These are phyloP conservation scores for Penicillium bialowiezense DNA, from an alignment of 495 filamentous ascomycete species.

Conservation along the genomic window DNA sequence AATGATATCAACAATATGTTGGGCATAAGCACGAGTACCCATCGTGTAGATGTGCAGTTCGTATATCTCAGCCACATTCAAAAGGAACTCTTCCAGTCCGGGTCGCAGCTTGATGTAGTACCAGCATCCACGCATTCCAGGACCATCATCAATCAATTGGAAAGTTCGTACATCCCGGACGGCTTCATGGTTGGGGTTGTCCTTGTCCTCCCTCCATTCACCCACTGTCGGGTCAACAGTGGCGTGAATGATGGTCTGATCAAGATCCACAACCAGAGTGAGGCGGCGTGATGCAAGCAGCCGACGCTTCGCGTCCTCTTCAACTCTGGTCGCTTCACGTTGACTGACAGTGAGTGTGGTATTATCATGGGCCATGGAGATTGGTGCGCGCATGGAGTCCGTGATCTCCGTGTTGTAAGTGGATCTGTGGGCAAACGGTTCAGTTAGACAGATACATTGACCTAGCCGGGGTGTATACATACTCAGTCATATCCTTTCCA, in stretches of 20 bases:
- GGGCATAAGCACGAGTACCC: slow-evolving; percentile 92
- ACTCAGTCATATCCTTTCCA: slow-evolving; percentile 95
- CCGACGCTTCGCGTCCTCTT: slow-evolving; percentile 81
- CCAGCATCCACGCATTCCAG: slow-evolving; percentile 70
- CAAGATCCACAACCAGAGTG: slow-evolving; percentile 92
- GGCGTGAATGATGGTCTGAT: slow-evolving; percentile 98
- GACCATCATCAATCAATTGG: slow-evolving; percentile 81
- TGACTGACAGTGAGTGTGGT: slow-evolving; percentile 70
- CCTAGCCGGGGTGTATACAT: slow-evolving; percentile 21
- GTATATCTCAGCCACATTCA: slow-evolving; percentile 75
- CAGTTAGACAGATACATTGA: not conserved
- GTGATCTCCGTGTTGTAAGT: slow-evolving; percentile 57
- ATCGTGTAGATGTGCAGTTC: slow-evolving; percentile 99
- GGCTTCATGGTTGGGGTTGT: slow-evolving; percentile 87
- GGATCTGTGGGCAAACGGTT: slow-evolving; percentile 29
- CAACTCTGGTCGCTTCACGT: slow-evolving; percentile 72
- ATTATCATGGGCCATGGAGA: slow-evolving; percentile 92
- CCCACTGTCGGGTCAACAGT: slow-evolving; percentile 95
- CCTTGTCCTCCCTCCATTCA: slow-evolving; percentile 87
- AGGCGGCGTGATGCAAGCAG: slow-evolving; percentile 77
- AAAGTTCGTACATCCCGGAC: slow-evolving; percentile 85
- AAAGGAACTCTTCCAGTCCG: slow-evolving; percentile 77
- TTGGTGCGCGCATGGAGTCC: slow-evolving; percentile 75
- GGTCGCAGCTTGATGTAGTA: slow-evolving; percentile 99
- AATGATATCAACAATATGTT: slow-evolving; percentile 87